A percentile compares a stretch with the other conserved stretches of the same genome.
phyloP scores from a whole-genome alignment of 176 grass and related monocot genomes.

The Musa acuminata region DNA sequence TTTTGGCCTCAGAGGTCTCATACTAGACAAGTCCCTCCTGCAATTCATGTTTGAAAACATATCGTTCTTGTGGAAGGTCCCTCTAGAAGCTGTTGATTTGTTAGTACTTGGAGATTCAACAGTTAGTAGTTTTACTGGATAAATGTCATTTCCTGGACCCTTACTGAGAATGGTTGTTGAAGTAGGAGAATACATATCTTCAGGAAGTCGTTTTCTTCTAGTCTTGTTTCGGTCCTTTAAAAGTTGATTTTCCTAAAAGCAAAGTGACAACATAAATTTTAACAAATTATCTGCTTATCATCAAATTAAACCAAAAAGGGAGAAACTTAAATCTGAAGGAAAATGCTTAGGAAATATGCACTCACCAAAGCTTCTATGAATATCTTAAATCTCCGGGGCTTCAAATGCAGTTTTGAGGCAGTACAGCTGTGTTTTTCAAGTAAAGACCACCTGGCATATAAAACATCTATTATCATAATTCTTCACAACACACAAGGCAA shows the following conservation, averaged over 20 bases:
- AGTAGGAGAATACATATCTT: slow-evolving; percentile 47
- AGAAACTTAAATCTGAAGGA: slow-evolving; percentile 3
- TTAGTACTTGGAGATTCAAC: slow-evolving; percentile 45
- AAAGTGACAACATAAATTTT: slow-evolving; percentile 8
- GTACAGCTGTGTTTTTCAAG: slow-evolving; percentile 97
- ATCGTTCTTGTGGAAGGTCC: slow-evolving; percentile 40
- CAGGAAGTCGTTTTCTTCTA: slow-evolving; percentile 65
- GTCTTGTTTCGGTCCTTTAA: slow-evolving; percentile 89
- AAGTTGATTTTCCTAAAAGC: slow-evolving; percentile 75
- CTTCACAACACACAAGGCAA: not conserved
- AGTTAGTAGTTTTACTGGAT: slow-evolving; percentile 41
- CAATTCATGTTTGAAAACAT: slow-evolving; percentile 39
- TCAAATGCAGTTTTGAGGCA: slow-evolving; percentile 90
- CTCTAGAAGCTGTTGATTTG: slow-evolving; percentile 54
- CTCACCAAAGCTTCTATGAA: slow-evolving; percentile 93
- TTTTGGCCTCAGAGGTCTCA: slow-evolving; percentile 82
- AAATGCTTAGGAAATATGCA: slow-evolving; percentile 14
- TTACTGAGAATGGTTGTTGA: slow-evolving; percentile 36
- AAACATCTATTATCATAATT: not conserved
- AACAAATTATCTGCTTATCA: not conserved
- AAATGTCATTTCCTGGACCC: slow-evolving; percentile 44
- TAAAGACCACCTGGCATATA: slow-evolving; percentile 72
- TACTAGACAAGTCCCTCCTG: slow-evolving; percentile 61
- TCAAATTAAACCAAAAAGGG: slow-evolving; percentile 2
- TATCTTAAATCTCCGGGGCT: slow-evolving; percentile 97